A percentile compares a stretch with the other conserved stretches of the same genome.
These are phyloP conservation scores for Petrea volubilis DNA, from an alignment of 257 asterid genomes.

Conservation along the genomic window DNA sequence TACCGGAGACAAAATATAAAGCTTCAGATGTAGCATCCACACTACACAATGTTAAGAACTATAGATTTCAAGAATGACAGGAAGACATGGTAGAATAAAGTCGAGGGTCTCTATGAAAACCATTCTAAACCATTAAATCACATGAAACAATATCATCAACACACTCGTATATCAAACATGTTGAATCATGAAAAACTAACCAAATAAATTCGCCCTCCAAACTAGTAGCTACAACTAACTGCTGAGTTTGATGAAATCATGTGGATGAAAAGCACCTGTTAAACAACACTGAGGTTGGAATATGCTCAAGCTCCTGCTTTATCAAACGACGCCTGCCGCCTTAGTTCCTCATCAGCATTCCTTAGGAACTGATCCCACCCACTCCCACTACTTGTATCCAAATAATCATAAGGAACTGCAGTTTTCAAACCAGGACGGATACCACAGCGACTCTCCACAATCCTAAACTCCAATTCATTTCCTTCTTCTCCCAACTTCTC, in stretches of 20 bases:
- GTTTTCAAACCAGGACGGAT: conserved; percentile 88
- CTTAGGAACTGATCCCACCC: conserved; percentile 86
- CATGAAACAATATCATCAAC: too few species aligned
- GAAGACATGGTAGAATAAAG: too few species aligned
- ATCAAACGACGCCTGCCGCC: conserved; percentile 36
- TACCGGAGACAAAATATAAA: too few species aligned
- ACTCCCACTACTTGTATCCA: conserved; percentile 80
- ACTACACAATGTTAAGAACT: too few species aligned
- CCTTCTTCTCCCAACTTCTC: conserved; percentile 36
- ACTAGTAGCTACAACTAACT: background rate
- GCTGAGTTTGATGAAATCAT: background rate
- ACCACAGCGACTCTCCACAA: conserved; percentile 60
- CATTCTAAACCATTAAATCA: too few species aligned
- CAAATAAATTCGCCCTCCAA: background rate
- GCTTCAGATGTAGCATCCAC: too few species aligned
- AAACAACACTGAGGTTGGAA: background rate
- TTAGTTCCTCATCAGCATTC: conserved; percentile 59
- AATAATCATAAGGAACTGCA: conserved; percentile 84
- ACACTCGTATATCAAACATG: background rate
- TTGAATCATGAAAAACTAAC: background rate
- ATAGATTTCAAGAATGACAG: too few species aligned
- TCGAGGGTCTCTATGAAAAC: too few species aligned
- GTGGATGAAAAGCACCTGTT: background rate
- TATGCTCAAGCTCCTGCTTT: conserved; percentile 53
- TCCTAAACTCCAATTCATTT: conserved; percentile 50